These are phyloP conservation scores for Boletus eberwhitei DNA, from an alignment of 768 basidiomycete species.

Conservation along the genomic window DNA sequence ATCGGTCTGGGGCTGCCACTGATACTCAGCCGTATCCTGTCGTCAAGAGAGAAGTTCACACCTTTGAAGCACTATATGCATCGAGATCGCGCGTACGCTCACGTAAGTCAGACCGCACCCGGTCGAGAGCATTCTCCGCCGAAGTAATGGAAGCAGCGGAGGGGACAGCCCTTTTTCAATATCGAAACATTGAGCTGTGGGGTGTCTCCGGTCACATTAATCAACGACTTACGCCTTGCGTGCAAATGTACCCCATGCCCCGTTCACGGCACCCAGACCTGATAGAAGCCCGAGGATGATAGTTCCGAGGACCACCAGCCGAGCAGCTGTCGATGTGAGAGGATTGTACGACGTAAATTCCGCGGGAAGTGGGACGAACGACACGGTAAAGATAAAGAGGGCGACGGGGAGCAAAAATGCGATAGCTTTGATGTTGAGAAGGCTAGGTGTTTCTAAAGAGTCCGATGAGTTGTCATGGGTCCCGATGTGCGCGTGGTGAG, in stretches of 20 bases:
- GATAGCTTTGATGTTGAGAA: slow-evolving; percentile 21
- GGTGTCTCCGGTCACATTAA: slow-evolving; percentile 10
- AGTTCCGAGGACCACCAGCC: slow-evolving; percentile 74
- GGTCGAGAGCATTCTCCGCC: slow-evolving; percentile 56
- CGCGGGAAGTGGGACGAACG: slow-evolving; percentile 63
- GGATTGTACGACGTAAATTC: slow-evolving; percentile 41
- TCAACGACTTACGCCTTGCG: slow-evolving; percentile 24
- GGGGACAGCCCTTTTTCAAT: slow-evolving; percentile 18
- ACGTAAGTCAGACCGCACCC: slow-evolving; percentile 56
- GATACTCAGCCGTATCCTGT: slow-evolving; percentile 7
- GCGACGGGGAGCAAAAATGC: slow-evolving; percentile 44
- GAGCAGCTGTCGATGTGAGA: slow-evolving; percentile 49
- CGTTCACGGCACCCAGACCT: slow-evolving; percentile 73
- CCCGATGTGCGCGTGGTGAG: background rate
- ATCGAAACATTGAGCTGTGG: slow-evolving; percentile 6
- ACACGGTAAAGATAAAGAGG: slow-evolving; percentile 57
- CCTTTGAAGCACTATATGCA: slow-evolving; percentile 22
- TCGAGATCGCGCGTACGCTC: slow-evolving; percentile 31
- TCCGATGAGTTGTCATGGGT: background rate
- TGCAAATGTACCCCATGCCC: slow-evolving; percentile 47
- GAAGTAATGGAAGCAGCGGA: slow-evolving; percentile 39
- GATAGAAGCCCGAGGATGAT: slow-evolving; percentile 76
- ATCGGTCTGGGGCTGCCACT: slow-evolving; percentile 22
- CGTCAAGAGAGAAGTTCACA: slow-evolving; percentile 9
- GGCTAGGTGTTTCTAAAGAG: slow-evolving; percentile 21